These are phyloP conservation scores for Penicillium canariense DNA, from an alignment of 495 filamentous ascomycete genomes.

Conservation along the genomic window DNA sequence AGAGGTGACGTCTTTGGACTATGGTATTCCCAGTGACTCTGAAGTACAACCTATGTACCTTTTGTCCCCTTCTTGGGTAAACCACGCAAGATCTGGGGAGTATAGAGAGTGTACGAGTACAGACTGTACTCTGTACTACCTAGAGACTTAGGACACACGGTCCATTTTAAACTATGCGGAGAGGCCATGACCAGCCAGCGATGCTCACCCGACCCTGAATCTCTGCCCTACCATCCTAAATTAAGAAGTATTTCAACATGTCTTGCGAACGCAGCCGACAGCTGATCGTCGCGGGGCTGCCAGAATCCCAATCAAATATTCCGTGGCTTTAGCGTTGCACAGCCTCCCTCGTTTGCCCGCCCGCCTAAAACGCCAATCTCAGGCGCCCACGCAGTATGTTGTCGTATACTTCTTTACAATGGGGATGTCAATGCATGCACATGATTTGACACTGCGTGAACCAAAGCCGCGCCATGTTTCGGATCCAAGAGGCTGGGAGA, in stretches of 20 bases:
- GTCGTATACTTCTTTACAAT: neutral
- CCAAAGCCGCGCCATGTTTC: neutral
- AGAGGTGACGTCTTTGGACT: no score
- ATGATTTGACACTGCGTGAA: neutral
- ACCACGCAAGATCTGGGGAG: neutral
- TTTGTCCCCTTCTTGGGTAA: neutral
- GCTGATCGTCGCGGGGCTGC: constrained; percentile 3
- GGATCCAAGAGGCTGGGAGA: neutral
- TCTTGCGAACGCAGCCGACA: neutral
- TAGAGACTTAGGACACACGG: neutral
- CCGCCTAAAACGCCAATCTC: neutral
- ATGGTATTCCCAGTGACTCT: neutral
- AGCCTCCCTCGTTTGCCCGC: neutral
- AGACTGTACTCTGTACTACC: neutral
- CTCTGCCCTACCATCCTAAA: neutral
- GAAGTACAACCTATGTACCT: neutral
- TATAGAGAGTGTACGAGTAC: no score
- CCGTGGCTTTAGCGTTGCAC: constrained; percentile 7
- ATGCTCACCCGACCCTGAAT: neutral
- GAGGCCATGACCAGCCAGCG: neutral
- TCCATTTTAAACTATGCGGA: neutral
- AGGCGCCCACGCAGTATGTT: neutral
- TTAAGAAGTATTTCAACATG: neutral
- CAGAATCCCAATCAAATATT: constrained; percentile 1
- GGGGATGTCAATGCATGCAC: neutral